Evolutionary conservation across 495 filamentous ascomycete species (phyloP).

Genomic region (Physcia stellaris): DNA sequence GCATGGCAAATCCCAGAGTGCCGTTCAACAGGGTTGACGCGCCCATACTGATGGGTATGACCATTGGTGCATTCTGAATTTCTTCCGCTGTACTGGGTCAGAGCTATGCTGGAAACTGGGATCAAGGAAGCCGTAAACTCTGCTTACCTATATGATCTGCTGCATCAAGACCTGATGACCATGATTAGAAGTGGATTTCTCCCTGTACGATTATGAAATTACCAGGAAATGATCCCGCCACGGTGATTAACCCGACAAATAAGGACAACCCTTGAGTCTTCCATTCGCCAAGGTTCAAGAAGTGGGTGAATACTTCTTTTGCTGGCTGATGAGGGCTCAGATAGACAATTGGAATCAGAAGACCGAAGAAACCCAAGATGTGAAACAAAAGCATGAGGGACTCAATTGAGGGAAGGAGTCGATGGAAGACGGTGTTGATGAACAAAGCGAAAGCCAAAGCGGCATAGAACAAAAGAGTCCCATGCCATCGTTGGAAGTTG

Average conservation of each 20-base stretch:
- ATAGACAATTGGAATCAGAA: slow-evolving; percentile 34
- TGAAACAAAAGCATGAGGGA: slow-evolving; percentile 34
- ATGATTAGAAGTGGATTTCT: too few species aligned
- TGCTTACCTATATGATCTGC: slow-evolving; percentile 21
- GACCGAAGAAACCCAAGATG: slow-evolving; percentile 35
- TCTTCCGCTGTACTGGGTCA: slow-evolving; percentile 38
- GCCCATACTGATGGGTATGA: slow-evolving; percentile 32
- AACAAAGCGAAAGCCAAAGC: slow-evolving; percentile 22
- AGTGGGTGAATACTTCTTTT: slow-evolving; percentile 29
- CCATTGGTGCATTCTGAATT: slow-evolving; percentile 27
- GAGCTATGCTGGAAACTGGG: too few species aligned
- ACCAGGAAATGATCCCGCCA: too few species aligned
- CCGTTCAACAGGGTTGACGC: slow-evolving; percentile 32
- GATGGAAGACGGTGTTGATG: slow-evolving; percentile 27
- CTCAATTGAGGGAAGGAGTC: slow-evolving; percentile 29
- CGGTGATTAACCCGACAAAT: slow-evolving; percentile 28
- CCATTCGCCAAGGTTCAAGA: slow-evolving; percentile 33
- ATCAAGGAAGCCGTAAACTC: not conserved
- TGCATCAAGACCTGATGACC: slow-evolving; percentile 20
- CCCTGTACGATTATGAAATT: too few species aligned
- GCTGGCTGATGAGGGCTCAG: slow-evolving; percentile 28
- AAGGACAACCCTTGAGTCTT: slow-evolving; percentile 26
- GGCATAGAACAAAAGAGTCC: slow-evolving; percentile 29
- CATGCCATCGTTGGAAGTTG: slow-evolving; percentile 25
- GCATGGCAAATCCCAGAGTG: slow-evolving; percentile 31